Base-by-base conservation (phyloP, 106 monocot species). In the Acanthochlamys bracteata region DNA sequence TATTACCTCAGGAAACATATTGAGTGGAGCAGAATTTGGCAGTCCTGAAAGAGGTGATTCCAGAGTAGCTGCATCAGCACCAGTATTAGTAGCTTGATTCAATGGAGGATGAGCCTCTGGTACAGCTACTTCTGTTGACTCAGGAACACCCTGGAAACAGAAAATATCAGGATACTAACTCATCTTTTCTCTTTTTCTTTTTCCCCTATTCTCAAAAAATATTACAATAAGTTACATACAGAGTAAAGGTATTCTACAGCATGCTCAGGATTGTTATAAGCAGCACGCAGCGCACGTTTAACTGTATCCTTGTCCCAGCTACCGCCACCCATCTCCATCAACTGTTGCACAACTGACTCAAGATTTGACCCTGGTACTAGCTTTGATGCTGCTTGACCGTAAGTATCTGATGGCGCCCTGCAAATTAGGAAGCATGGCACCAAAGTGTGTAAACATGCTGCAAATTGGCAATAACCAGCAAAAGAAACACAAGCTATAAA, bases 171-270 rank as follows among this genome's bases (percentile, higher is more conserved):
- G 24, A 42, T 79, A 15, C 55, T 6, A 43, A 20, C 39, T 42
- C 4, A 54, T 52, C 20, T 7, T 43, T 21, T 11, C 9, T 45
- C 22, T 20, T 12, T 22, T 46, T 6, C 26, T 15, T 27, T 26
- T 46, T 14, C 45, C 45, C 8, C 45, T 3, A 19, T 10, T 42
- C 17, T 24, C n/a, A 4, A 20, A 11, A 0, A 10, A n/a, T 11
- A 2, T 22, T 10, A 16, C 42, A 24, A 64, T 24, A 17, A 1
- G 42, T 33, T 41, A 68, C 88, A 60, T 66, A 98, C 98, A 60
- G 98, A 92, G 71, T 99, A 99, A 20, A 99, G 63, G 71, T 99
- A 99, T 53, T 99, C 98, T 41, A 99, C 98, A 64, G 98, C 98
- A 65, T 92, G 98, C 66, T 99, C 98, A 53, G 98, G 98, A 54